Evolutionary conservation across 208 protist species (phyloP), one percentile per base, ranked within the genome.

Genomic region (Novymonas esmeraldas): DNA sequence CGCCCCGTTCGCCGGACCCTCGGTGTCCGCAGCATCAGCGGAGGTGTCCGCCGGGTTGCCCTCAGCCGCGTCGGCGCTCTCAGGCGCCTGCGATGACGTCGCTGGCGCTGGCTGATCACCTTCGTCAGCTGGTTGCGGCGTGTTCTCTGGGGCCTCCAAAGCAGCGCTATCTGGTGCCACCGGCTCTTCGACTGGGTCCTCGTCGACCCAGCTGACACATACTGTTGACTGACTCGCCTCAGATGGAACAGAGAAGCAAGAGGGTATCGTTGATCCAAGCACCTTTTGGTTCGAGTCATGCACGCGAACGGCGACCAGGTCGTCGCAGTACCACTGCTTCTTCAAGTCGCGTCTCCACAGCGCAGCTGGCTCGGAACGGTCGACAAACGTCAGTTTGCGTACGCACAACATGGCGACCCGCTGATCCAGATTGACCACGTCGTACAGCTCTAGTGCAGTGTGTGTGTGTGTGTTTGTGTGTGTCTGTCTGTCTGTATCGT

Each of bases 181-280:
- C 10, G 56, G 26, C 26, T 61, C 39, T 34, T 62, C 69, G 0
- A 60, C 57, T 0, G 67, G 62, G 48, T 70, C 72, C 48, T 64
- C 58, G 39, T 73, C 63, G 16, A 83, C 61, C 82, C 82, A 87
- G 28, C 64, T 75, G 36, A 72, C 78, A 48, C 82, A 78, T 63
- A 76, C 67, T 29, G 41, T 41, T 22, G 45, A 38, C 6, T 42
- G 29, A n/a, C 48, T 55, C 18, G 54, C 45, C n/a, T 70, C 55
- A 16, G 70, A 44, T 18, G 38, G 16, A 22, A 54, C 26, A 6
- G 16, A 34, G 45, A 87, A 70, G 3, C 33, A 22, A 29, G 68
- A 48, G 10, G 85, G 85, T 45, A 87, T 78, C 11, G 81, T 85
- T 0, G 78, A 85, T 11, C 85, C 85, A 18, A 90, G 72, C 16